Percentiles rank a stretch among this genome's conserved stretches.
Conservation (phyloP, 805 yeast species). For the Teunomyces atbi region DNA sequence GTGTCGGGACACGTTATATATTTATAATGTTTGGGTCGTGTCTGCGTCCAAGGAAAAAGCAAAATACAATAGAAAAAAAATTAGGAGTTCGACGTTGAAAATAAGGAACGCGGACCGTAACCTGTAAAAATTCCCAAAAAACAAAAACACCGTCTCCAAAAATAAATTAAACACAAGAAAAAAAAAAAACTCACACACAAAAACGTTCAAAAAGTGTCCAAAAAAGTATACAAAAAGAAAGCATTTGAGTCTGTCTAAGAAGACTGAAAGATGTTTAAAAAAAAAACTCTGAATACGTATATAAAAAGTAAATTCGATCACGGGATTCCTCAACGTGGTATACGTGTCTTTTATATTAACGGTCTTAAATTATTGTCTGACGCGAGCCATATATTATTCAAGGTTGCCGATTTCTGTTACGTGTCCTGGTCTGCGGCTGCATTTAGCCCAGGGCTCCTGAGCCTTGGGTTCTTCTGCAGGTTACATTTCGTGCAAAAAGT, state of each 20-base stretch:
- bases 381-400: not conserved
- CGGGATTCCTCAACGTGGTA: too few relatives aligned
- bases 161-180: not conserved
- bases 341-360: not conserved
- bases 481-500: not conserved
- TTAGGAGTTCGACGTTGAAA: not conserved
- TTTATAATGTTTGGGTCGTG: conserved; percentile 5
- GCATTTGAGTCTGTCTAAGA: too few relatives aligned
- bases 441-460: not conserved
- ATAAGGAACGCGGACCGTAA: not conserved
- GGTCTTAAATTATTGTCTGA: not conserved
- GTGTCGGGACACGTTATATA: conserved; percentile 4
- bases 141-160: not conserved
- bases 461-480: not conserved
- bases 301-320: too few relatives aligned
- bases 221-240: not conserved
- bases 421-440: conserved; percentile 1
- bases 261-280: too few relatives aligned
- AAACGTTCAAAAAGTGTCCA: not conserved
- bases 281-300: too few relatives aligned
- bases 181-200: not conserved
- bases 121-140: not conserved
- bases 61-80: not conserved
- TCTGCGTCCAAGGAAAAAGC: not conserved
- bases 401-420: not conserved